A percentile compares a stretch with the other conserved stretches of the same genome.
Evolutionary conservation across 129 eudicot genomes (phyloP).

Genomic region (Artemisia annua): DNA sequence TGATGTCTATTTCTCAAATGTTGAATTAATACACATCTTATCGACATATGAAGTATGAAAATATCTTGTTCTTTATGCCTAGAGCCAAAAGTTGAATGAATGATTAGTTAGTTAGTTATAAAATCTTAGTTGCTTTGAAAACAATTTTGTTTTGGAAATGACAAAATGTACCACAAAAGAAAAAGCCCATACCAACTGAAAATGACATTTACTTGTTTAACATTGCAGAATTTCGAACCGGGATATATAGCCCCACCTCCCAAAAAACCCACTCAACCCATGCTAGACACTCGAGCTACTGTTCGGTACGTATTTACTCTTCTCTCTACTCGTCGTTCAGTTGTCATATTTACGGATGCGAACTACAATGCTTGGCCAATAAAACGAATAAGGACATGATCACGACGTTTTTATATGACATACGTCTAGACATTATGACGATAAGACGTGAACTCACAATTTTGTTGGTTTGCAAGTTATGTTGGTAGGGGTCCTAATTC

Average conservation of each 20-base stretch:
- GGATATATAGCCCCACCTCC: slow-evolving; percentile 63
- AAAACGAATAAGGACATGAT: too few relatives aligned
- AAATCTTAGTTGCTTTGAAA: slow-evolving; percentile 21
- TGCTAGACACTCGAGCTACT: slow-evolving; percentile 43
- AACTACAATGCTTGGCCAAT: not conserved
- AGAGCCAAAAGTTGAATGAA: slow-evolving; percentile 8
- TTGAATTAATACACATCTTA: not conserved
- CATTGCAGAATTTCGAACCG: slow-evolving; percentile 82
- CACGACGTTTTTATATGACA: too few relatives aligned
- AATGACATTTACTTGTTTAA: slow-evolving; percentile 29
- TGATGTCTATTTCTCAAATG: not conserved
- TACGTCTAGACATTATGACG: not conserved
- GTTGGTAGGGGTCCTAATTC: not conserved
- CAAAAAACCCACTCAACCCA: slow-evolving; percentile 32
- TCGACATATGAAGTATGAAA: not conserved
- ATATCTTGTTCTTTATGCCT: not conserved
- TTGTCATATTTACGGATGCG: not conserved
- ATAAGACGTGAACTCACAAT: not conserved
- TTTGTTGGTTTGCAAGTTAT: not conserved
- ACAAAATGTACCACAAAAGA: slow-evolving; percentile 18
- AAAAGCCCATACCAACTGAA: slow-evolving; percentile 24
- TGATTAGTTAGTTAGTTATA: not conserved
- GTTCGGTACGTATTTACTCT: slow-evolving; percentile 46
- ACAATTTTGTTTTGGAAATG: slow-evolving; percentile 24
- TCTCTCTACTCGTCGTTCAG: not conserved